Evolutionary conservation across 257 asterid genomes (phyloP).

Genomic region (Capsicum pubescens): DNA sequence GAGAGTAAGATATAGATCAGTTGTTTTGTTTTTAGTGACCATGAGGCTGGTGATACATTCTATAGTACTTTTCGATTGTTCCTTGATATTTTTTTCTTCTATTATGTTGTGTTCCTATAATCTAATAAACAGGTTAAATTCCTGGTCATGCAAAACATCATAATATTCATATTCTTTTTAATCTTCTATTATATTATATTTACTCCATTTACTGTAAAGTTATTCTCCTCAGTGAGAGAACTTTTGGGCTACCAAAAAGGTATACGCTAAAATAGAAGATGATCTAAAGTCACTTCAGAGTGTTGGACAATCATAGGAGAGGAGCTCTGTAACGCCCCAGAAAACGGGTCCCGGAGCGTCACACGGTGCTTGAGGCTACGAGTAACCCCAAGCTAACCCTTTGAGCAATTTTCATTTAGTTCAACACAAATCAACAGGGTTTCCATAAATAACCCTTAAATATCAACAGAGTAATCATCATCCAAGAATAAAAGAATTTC

Average conservation of each 20-base stretch:
- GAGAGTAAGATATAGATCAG: background rate
- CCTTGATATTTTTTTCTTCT: background rate
- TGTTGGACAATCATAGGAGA: constrained; percentile 99
- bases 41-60: background rate
- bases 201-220: background rate
- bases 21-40: background rate
- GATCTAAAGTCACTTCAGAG: constrained; percentile 97
- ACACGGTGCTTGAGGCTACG: too few species aligned
- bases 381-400: too few species aligned
- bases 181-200: background rate
- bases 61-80: background rate
- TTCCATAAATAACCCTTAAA: too few species aligned
- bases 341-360: too few species aligned
- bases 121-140: background rate
- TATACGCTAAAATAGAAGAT: constrained; percentile 89
- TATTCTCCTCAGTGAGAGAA: constrained; percentile 64
- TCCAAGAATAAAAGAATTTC: too few species aligned
- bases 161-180: background rate
- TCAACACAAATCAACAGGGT: too few species aligned
- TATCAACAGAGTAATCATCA: too few species aligned
- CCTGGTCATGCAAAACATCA: background rate
- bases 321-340: too few species aligned
- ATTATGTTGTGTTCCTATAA: background rate
- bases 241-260: constrained; percentile 78
- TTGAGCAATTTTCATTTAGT: too few species aligned